Conservation (phyloP, 2,329 filamentous ascomycete species). For the Ophiostoma ulmi region DNA sequence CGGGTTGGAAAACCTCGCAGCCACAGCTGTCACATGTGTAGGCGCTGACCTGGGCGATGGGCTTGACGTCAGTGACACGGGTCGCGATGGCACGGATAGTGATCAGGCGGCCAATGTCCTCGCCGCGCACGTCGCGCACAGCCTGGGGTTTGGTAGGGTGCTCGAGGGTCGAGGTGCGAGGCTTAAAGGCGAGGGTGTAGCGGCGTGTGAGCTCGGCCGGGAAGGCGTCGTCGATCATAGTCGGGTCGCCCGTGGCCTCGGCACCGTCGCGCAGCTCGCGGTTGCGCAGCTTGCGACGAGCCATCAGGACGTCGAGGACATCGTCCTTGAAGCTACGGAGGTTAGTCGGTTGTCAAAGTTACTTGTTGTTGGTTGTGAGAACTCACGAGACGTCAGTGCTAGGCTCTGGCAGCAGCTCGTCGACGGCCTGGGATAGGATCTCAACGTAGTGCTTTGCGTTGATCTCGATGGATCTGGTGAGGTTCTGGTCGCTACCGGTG, state of each 20-base stretch:
- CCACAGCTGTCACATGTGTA: conserved; percentile 97
- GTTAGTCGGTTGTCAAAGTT: conserved; percentile 39
- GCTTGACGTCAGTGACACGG: conserved; percentile 95
- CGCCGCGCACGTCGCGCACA: conserved; percentile 88
- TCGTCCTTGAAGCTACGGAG: conserved; percentile 77
- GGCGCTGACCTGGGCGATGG: conserved; percentile 92
- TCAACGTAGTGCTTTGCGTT: conserved; percentile 97
- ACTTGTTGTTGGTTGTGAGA: background rate
- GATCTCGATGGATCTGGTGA: conserved; percentile 78
- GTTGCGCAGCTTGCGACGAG: conserved; percentile 81
- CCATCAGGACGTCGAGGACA: conserved; percentile 93
- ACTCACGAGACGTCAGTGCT: conserved; percentile 63
- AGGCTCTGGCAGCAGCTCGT: conserved; percentile 76
- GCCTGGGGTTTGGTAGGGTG: conserved; percentile 63
- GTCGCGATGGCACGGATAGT: conserved; percentile 92
- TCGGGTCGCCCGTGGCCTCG: conserved; percentile 60
- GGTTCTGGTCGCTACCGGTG: conserved; percentile 60
- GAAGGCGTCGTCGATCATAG: conserved; percentile 69
- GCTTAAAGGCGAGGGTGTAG: conserved; percentile 96
- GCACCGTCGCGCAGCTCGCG: conserved; percentile 65
- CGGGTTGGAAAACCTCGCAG: conserved; percentile 94
- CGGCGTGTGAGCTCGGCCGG: conserved; percentile 86
- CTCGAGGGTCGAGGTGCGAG: conserved; percentile 66
- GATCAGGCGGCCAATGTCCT: conserved; percentile 88
- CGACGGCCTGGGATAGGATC: conserved; percentile 79